Conservation (phyloP, 768 basidiomycete species). For the Thelephora ganbajun region DNA sequence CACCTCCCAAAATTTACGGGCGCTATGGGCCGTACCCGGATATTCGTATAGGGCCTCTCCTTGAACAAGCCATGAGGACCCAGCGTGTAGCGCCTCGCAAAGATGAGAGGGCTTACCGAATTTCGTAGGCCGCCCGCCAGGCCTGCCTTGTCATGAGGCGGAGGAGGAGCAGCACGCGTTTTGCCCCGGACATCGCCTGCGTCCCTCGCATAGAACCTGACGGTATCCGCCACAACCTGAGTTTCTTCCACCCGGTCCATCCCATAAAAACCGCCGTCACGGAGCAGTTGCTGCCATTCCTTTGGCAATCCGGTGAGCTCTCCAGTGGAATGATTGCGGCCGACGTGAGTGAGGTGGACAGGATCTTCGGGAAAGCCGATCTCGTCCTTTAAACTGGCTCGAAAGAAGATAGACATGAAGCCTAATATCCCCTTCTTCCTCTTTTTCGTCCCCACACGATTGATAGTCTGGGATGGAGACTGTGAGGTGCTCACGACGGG, state of each 20-base stretch:
- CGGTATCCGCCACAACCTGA: constrained; percentile 95
- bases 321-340: constrained; percentile 92
- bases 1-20: too few relatives aligned
- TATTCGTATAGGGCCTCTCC: too few relatives aligned
- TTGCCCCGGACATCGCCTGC: constrained; percentile 72
- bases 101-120: constrained; percentile 29
- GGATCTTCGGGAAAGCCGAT: constrained; percentile 96
- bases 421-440: constrained; percentile 50
- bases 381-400: constrained; percentile 49
- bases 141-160: constrained; percentile 11
- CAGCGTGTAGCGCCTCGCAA: not conserved
- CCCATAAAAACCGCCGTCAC: constrained; percentile 87
- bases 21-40: too few relatives aligned
- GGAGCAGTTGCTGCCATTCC: constrained; percentile 91
- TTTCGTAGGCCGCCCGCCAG: constrained; percentile 38
- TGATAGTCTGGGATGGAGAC: constrained; percentile 15
- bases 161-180: constrained; percentile 26
- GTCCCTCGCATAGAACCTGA: constrained; percentile 94
- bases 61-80: not conserved
- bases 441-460: constrained; percentile 30
- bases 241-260: constrained; percentile 96
- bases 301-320: constrained; percentile 92
- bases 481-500: not conserved
- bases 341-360: constrained; percentile 93
- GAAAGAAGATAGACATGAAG: constrained; percentile 63